Base-by-base conservation (phyloP, 139 green algal genomes). In the Volvox reticuliferus region DNA sequence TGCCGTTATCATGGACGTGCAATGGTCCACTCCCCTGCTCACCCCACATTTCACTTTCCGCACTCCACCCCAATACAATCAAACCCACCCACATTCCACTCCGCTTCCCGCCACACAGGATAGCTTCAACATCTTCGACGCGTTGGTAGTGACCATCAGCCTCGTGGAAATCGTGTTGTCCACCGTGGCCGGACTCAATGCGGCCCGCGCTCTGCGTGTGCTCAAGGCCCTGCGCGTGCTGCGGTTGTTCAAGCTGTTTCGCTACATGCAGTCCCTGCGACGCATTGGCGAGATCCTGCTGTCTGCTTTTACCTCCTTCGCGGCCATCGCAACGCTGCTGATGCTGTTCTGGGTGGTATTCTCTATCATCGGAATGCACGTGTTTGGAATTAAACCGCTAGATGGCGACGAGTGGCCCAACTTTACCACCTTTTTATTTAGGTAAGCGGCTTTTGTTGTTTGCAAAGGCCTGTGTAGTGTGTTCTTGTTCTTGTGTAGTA, bases 311-410 rank as follows among this genome's bases (percentile, higher is more conserved):
- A 36, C 78, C 1, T 96, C 93, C 77, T 98, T 98, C 92, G 88
- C 95, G 3, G 93, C 95, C 82, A 97, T 98, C 79, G 95, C 95
- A 18, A 79, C 96, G 73, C 94, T 98, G 32, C 94, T 97, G 69
- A 83, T 77, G 21, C 93, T 98, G 26, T 98, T 98, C 92, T 98
- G 86, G 96, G 91, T 98, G n/a, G 96, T 98, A 14, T 98, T 97
- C 87, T 91, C 96, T 35, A 97, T 98, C 89, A 93, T 98, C 68
- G 97, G 97, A 18, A 92, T 98, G 73, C 97, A 98, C 79, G 93
- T 97, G 76, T 97, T 96, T 86, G 96, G 95, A 0, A 94, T 87
- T 18, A 79, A 92, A 24, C 13, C 80, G 28, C 71, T 95, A 12
- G 76, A 94, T 37, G 37, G 50, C 22, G 62, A 82, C 19, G 62